These are phyloP conservation scores for Raphanus raphanistrum DNA, from an alignment of 345 rosid genomes.

Conservation along the genomic window DNA sequence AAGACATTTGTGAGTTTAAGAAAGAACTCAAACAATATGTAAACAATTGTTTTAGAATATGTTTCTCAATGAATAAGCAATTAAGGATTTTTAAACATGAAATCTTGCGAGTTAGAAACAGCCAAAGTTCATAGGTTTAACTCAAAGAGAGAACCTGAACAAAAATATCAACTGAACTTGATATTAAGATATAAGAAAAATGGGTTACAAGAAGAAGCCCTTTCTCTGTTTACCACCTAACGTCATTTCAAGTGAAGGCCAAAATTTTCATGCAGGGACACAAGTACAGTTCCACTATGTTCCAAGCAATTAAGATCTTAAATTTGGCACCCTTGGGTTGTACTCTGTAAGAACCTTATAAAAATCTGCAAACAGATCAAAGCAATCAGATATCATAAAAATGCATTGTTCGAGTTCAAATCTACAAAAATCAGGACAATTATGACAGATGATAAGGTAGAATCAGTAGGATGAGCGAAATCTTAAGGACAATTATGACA, in stretches of 20 bases:
- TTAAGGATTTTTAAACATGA: no score
- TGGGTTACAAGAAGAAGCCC: no score
- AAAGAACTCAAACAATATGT: background rate
- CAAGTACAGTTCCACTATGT: background rate
- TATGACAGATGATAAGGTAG: background rate
- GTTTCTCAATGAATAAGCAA: background rate
- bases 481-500: background rate
- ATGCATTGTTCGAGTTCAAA: background rate
- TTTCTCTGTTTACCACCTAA: background rate
- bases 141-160: no score
- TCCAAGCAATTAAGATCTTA: background rate
- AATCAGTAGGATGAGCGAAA: background rate
- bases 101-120: no score
- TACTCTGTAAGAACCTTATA: background rate
- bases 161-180: no score
- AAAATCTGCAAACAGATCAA: background rate
- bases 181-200: no score
- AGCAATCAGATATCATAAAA: background rate
- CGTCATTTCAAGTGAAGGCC: background rate
- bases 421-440: background rate
- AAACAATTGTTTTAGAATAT: background rate
- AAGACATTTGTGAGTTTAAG: constrained; percentile 11
- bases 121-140: no score
- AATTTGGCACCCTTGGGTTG: background rate
- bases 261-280: background rate